Percentiles rank a stretch among this genome's conserved stretches.
phyloP scores from a whole-genome alignment of 495 filamentous ascomycete genomes.

The Daldinia decipiens region DNA sequence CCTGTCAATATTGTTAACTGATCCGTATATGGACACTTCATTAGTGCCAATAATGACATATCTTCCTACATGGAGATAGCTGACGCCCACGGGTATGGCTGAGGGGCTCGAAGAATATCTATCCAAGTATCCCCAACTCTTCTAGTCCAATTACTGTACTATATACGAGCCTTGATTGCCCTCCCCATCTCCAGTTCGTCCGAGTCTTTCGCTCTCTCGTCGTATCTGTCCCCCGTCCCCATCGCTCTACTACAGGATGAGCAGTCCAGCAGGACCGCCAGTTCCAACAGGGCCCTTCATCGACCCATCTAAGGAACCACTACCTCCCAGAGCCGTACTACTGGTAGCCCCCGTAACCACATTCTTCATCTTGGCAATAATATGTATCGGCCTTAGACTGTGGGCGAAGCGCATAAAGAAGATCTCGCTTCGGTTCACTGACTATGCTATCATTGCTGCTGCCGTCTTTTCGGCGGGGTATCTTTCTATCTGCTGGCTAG shows the following conservation, averaged over 20 bases:
- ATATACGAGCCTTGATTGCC: not conserved
- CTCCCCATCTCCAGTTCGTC: not conserved
- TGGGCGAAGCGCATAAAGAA: conserved; percentile 11
- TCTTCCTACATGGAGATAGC: not conserved
- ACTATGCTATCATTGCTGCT: conserved; percentile 2
- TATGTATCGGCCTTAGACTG: conserved; percentile 7
- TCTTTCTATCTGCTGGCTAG: conserved; percentile 2
- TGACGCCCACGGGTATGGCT: not conserved
- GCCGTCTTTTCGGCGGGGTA: not conserved
- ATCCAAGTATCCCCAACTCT: not conserved
- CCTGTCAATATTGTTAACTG: not conserved
- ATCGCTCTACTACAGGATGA: not conserved
- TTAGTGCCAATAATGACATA: not conserved
- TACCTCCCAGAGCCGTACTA: not conserved
- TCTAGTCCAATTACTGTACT: not conserved
- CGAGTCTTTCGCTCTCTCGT: not conserved
- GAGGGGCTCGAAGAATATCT: not conserved
- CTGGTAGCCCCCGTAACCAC: not conserved
- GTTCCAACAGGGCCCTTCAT: not conserved
- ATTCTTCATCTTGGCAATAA: not conserved
- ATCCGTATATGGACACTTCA: not conserved
- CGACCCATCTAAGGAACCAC: not conserved
- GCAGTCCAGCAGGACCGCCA: not conserved
- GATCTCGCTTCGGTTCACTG: conserved; percentile 1
- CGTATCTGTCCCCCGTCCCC: not conserved